Percentiles rank a stretch among this genome's conserved stretches.
These are phyloP conservation scores for Phytophthora capsici DNA, from an alignment of 352 stramenopile species.

Conservation along the genomic window DNA sequence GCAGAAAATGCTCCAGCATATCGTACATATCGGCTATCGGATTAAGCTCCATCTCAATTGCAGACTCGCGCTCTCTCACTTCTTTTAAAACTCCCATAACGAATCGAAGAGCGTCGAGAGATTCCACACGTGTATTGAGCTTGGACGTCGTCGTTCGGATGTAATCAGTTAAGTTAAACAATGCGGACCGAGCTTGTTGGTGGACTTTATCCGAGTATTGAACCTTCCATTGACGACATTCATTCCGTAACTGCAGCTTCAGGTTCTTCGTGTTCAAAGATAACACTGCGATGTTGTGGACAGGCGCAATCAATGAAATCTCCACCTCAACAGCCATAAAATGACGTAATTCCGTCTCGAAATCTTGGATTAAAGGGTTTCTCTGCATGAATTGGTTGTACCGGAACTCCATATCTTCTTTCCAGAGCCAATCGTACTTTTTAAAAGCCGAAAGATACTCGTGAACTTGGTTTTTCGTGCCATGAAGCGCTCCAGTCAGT, in stretches of 20 bases:
- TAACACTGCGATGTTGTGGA: slow-evolving; percentile 88
- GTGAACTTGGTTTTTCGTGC: slow-evolving; percentile 87
- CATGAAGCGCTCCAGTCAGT: slow-evolving; percentile 82
- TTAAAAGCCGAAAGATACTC: slow-evolving; percentile 86
- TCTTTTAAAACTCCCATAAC: slow-evolving; percentile 89
- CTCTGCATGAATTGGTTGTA: slow-evolving; percentile 89
- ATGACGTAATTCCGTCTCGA: slow-evolving; percentile 78
- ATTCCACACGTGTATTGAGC: slow-evolving; percentile 67
- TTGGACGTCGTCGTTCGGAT: slow-evolving; percentile 79
- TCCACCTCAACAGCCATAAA: slow-evolving; percentile 86
- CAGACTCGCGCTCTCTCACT: slow-evolving; percentile 83
- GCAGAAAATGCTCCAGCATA: slow-evolving; percentile 90
- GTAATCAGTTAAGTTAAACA: slow-evolving; percentile 82
- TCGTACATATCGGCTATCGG: slow-evolving; percentile 91
- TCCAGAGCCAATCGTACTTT: slow-evolving; percentile 92
- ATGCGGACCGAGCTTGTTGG: slow-evolving; percentile 65
- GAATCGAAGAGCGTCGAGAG: slow-evolving; percentile 76
- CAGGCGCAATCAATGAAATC: slow-evolving; percentile 77
- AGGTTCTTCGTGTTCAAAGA: slow-evolving; percentile 89
- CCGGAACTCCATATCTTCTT: slow-evolving; percentile 88
- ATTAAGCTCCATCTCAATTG: slow-evolving; percentile 91
- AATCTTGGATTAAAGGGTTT: slow-evolving; percentile 84
- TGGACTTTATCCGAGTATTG: slow-evolving; percentile 88
- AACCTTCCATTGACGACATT: slow-evolving; percentile 88
- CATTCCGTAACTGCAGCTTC: slow-evolving; percentile 86